These are phyloP conservation scores for Piper longum DNA, from an alignment of 164 flowering plant genomes.

Conservation along the genomic window DNA sequence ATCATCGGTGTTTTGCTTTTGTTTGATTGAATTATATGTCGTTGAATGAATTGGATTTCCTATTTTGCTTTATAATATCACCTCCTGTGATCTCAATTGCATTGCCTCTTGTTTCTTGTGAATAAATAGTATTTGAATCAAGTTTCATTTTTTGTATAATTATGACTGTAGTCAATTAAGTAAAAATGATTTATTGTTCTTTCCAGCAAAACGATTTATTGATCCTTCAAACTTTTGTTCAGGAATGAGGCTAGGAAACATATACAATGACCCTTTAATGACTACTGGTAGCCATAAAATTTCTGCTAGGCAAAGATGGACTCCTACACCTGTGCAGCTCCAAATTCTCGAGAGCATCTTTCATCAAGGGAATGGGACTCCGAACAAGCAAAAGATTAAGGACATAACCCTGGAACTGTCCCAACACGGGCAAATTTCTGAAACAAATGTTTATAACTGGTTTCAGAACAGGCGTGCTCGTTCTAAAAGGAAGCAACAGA, in stretches of 20 bases:
- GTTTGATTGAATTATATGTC: neutral
- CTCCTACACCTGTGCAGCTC: conserved; percentile 89
- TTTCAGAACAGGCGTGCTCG: conserved; percentile 88
- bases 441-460: conserved; percentile 91
- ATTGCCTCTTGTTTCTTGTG: too few relatives aligned
- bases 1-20: too few relatives aligned
- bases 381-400: conserved; percentile 81
- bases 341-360: conserved; percentile 86
- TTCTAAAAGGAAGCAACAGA: conserved; percentile 63
- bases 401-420: conserved; percentile 55
- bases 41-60: neutral
- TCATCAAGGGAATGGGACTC: conserved; percentile 85
- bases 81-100: too few relatives aligned
- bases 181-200: too few relatives aligned
- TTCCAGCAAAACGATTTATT: too few relatives aligned
- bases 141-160: too few relatives aligned
- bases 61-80: too few relatives aligned
- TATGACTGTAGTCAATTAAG: too few relatives aligned
- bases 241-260: conserved; percentile 75
- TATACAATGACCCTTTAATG: conserved; percentile 75
- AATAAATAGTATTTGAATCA: too few relatives aligned
- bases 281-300: conserved; percentile 61
- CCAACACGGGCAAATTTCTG: conserved; percentile 84
- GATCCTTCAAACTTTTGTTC: neutral
- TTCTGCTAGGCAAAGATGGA: conserved; percentile 94